These are phyloP conservation scores for Podila verticillata DNA, from an alignment of 192 early-diverging fungal species.

Conservation along the genomic window DNA sequence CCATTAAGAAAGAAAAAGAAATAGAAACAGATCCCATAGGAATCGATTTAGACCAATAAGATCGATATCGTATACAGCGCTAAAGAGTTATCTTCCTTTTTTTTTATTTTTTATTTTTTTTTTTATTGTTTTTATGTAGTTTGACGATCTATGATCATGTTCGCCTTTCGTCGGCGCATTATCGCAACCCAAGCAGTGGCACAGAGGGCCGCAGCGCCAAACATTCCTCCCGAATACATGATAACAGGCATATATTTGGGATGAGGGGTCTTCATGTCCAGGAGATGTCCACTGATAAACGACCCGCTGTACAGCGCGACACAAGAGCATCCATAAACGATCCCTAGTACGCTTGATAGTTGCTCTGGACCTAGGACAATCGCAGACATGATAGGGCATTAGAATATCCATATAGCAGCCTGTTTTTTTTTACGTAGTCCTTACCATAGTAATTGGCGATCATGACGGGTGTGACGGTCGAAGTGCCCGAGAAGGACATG, in stretches of 20 bases:
- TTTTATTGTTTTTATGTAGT: neutral
- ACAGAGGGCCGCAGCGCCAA: constrained; percentile 11
- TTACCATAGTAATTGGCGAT: constrained; percentile 52
- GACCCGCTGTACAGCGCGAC: constrained; percentile 47
- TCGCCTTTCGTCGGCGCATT: neutral
- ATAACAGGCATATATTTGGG: constrained; percentile 20
- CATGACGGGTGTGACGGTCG: constrained; percentile 47
- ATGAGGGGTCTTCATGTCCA: constrained; percentile 20
- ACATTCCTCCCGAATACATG: constrained; percentile 24
- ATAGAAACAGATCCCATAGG: too few relatives aligned
- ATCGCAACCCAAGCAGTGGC: constrained; percentile 17
- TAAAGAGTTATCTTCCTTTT: too few relatives aligned
- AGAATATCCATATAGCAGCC: neutral
- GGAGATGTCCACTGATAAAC: constrained; percentile 40
- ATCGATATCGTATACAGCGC: too few relatives aligned
- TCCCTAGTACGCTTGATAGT: constrained; percentile 42
- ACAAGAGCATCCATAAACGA: constrained; percentile 45
- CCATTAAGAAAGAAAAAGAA: too few relatives aligned
- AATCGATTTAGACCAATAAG: too few relatives aligned
- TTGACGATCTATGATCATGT: too few relatives aligned
- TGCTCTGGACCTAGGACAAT: constrained; percentile 19
- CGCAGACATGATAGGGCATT: neutral
- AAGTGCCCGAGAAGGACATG: constrained; percentile 51
- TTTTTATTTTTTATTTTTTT: neutral
- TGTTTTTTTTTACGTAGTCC: neutral